Base-by-base conservation (phyloP, 1,284 basidiomycete genomes). In the Thelephora terrestris region DNA sequence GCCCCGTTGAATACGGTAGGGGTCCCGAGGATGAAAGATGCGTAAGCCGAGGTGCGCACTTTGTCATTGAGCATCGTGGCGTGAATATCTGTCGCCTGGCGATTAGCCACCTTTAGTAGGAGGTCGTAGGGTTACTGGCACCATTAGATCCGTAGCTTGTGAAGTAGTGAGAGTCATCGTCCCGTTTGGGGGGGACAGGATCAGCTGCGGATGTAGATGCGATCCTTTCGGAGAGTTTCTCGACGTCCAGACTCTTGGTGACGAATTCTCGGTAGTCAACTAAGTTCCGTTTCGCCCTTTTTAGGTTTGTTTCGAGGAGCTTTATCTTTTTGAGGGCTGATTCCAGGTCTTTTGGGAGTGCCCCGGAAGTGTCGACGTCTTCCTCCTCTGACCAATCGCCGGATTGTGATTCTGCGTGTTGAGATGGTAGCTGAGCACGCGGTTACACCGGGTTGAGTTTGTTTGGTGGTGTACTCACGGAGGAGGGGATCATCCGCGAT, bases 131-230 rank as follows among this genome's bases (percentile, higher is more conserved):
- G 29, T 32, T 12, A 6, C 12, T 3, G n/a, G 39, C 53, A 89
- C 91, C 91, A 58, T 96, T 95, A 55, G 83, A 83, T n/a, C 78
- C 87, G 59, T 99, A 98, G 54, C 85, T 90, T 52, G 90, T 77
- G 66, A 98, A 99, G 66, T 99, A 99, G 62, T 96, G 89, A 0
- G 87, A 78, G 63, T 98, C 95, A 57, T 96, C 90, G 56, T 94
- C 90, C 34, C 82, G 69, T 37, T 52, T 47, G 20, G 66, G 58
- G 17, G 57, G 59, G 5, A 54, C 55, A 42, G 62, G 55, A 16
- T 59, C 56, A 4, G 54, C 58, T 16, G 57, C 52, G 2, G 59
- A 50, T 2, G 62, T 59, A n/a, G 61, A 57, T 7, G 58, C 64
- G 3, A 70, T 52, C 21, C 68, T 70, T 21, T 74, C 74, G 5